Evolutionary conservation across 176 grass and related monocot species (phyloP).

Genomic region (Phragmites australis): DNA sequence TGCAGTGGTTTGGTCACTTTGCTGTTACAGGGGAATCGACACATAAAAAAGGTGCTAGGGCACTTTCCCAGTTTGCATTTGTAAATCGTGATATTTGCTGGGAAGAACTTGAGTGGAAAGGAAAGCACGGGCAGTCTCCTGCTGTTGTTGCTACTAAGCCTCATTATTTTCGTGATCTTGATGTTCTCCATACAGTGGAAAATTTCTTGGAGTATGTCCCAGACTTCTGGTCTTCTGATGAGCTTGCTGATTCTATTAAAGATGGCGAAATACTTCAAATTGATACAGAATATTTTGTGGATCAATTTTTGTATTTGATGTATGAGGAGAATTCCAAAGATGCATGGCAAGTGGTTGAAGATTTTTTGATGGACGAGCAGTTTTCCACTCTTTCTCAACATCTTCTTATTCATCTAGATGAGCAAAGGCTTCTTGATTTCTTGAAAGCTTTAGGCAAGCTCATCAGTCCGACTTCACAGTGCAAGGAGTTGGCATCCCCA

Average conservation of each 20-base stretch:
- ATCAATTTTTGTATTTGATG: slow-evolving; percentile 67
- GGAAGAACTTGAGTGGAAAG: slow-evolving; percentile 98
- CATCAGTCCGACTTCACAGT: slow-evolving; percentile 46
- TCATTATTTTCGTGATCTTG: slow-evolving; percentile 85
- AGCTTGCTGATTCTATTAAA: slow-evolving; percentile 85
- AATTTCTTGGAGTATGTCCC: slow-evolving; percentile 92
- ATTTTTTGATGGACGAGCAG: slow-evolving; percentile 66
- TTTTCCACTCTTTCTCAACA: slow-evolving; percentile 78
- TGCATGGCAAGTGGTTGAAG: slow-evolving; percentile 68
- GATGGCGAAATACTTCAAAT: slow-evolving; percentile 83
- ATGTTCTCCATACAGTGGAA: slow-evolving; percentile 75
- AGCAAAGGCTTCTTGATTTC: slow-evolving; percentile 65
- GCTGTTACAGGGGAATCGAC: slow-evolving; percentile 62
- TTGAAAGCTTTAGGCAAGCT: slow-evolving; percentile 61
- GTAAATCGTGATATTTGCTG: slow-evolving; percentile 78
- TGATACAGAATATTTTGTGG: slow-evolving; percentile 74
- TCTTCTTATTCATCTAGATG: slow-evolving; percentile 74
- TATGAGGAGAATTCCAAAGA: slow-evolving; percentile 69
- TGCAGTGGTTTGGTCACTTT: slow-evolving; percentile 91
- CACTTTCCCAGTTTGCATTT: slow-evolving; percentile 84
- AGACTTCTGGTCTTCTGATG: slow-evolving; percentile 82
- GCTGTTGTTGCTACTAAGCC: slow-evolving; percentile 93
- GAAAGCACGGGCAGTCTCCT: slow-evolving; percentile 87
- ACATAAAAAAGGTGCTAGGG: slow-evolving; percentile 81
- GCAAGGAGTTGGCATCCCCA: slow-evolving; percentile 57